Evolutionary conservation across 1,284 basidiomycete species (phyloP).

Genomic region (Trichosporon inkin): DNA sequence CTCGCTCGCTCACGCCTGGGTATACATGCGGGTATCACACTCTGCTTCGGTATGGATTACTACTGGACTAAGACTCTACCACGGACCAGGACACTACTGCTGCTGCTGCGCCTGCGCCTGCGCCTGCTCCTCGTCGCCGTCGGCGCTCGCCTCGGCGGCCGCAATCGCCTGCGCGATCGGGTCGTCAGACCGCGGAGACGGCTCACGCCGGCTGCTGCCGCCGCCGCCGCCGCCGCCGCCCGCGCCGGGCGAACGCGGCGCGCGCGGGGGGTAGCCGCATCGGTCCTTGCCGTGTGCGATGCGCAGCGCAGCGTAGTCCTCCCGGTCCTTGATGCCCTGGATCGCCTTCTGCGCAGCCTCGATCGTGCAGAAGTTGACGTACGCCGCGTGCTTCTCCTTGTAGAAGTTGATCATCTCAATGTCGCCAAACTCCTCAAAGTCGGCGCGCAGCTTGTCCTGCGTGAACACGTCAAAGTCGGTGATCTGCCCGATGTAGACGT

Average conservation of each 20-base stretch:
- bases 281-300: conserved; percentile 92
- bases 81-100: background rate
- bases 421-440: conserved; percentile 85
- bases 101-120: background rate
- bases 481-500: conserved; percentile 89
- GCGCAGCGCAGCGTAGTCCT: conserved; percentile 73
- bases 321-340: conserved; percentile 75
- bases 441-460: conserved; percentile 76
- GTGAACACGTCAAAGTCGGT: conserved; percentile 85
- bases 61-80: conserved; percentile 5
- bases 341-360: conserved; percentile 93
- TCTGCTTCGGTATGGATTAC: conserved; percentile 8
- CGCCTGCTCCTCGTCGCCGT: background rate
- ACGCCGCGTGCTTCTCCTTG: conserved; percentile 93
- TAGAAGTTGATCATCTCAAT: conserved; percentile 93
- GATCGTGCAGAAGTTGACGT: conserved; percentile 90
- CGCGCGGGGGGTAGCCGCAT: conserved; percentile 59
- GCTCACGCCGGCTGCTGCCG: conserved; percentile 15
- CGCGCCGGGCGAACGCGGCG: conserved; percentile 17
- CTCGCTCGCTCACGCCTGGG: background rate
- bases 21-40: conserved; percentile 10
- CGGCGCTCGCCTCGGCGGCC: conserved; percentile 21
- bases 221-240: background rate
- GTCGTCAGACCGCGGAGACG: conserved; percentile 20
- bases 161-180: conserved; percentile 25